Percentiles rank a stretch among this genome's conserved stretches.
Evolutionary conservation across 108 stramenopile genomes (phyloP).

Genomic region (Skeletonema tropicum): DNA sequence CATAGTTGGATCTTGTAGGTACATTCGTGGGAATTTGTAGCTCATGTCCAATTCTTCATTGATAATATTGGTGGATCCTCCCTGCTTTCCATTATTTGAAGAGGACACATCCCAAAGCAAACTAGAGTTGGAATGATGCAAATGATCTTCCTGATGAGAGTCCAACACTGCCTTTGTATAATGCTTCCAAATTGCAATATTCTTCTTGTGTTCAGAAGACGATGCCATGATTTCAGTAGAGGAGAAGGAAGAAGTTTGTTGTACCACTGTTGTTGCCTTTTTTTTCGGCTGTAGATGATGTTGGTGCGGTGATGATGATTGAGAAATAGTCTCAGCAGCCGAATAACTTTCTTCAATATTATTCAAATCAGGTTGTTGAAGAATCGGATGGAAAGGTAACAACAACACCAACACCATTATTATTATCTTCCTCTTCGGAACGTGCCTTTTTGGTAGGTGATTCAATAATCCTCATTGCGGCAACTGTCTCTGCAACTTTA

Average conservation of each 20-base stretch:
- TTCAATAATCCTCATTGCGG: not conserved
- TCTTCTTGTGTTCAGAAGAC: not conserved
- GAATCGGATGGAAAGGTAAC: not conserved
- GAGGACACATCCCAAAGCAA: slow-evolving; percentile 15
- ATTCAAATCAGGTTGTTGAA: not conserved
- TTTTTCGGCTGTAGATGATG: too few species aligned
- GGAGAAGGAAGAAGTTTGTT: not conserved
- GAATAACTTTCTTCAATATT: not conserved
- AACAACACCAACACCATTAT: too few species aligned
- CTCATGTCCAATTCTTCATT: slow-evolving; percentile 28
- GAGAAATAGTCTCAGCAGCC: not conserved
- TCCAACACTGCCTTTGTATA: not conserved
- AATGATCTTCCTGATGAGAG: not conserved
- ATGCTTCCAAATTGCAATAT: not conserved
- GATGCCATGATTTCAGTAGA: not conserved
- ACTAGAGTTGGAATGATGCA: not conserved
- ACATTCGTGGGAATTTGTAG: slow-evolving; percentile 33
- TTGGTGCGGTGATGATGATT: not conserved
- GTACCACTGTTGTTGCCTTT: not conserved
- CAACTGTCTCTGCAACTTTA: not conserved
- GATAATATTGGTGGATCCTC: not conserved
- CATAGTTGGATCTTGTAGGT: slow-evolving; percentile 22
- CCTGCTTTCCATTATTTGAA: not conserved
- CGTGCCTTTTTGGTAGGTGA: not conserved
- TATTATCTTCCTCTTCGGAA: not conserved